A percentile compares a stretch with the other conserved stretches of the same genome.
phyloP scores from a whole-genome alignment of 108 stramenopile species.

The Seminavis robusta region DNA sequence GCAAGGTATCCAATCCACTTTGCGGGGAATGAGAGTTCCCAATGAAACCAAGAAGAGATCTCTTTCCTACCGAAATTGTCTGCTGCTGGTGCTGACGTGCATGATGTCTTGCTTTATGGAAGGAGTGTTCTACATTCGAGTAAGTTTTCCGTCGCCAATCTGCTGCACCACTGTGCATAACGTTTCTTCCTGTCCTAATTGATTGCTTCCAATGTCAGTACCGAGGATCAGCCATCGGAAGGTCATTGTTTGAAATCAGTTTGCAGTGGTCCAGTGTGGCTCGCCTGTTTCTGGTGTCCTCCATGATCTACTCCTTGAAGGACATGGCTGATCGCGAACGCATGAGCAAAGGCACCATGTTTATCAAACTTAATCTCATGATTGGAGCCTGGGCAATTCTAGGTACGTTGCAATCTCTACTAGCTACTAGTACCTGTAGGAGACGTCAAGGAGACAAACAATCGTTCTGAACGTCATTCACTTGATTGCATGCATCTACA shows the following conservation, averaged over 20 bases:
- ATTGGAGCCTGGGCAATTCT: not conserved
- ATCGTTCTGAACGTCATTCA: too few relatives aligned
- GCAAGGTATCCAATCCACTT: constrained; percentile 1
- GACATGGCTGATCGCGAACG: constrained; percentile 57
- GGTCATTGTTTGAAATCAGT: constrained; percentile 8
- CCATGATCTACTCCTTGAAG: constrained; percentile 51
- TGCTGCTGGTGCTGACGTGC: constrained; percentile 4
- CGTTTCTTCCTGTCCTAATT: too few relatives aligned
- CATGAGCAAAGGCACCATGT: not conserved
- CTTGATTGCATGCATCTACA: too few relatives aligned
- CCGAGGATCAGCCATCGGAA: not conserved
- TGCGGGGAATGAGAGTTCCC: constrained; percentile 6
- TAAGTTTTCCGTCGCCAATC: too few relatives aligned
- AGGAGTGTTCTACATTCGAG: constrained; percentile 1
- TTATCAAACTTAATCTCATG: not conserved
- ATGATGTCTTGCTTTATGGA: constrained; percentile 13
- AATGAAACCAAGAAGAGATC: constrained; percentile 9
- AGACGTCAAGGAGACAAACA: too few relatives aligned
- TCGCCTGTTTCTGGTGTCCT: constrained; percentile 38
- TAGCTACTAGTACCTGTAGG: too few relatives aligned
- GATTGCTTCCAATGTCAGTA: not conserved
- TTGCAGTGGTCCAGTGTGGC: constrained; percentile 15
- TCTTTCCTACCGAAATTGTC: constrained; percentile 9
- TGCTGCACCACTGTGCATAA: too few relatives aligned
- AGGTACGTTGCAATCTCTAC: too few relatives aligned